Percentiles rank a stretch among this genome's conserved stretches.
Conservation (phyloP, 345 rosid species). For the Lagerstroemia speciosa region DNA sequence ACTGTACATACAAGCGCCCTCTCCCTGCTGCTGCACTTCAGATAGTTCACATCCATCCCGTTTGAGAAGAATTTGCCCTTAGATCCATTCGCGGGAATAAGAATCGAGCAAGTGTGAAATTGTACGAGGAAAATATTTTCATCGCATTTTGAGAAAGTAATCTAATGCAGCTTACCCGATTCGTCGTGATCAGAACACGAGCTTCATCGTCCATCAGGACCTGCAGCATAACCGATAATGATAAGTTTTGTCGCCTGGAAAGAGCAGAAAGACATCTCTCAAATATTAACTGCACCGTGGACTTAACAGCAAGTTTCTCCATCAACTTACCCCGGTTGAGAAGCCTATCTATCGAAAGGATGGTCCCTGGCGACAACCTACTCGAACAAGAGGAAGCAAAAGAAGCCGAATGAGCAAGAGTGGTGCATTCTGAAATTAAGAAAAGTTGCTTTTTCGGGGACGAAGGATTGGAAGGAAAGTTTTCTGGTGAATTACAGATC, state of each 20-base stretch:
- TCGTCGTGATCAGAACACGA: constrained; percentile 6
- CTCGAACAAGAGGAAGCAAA: neutral
- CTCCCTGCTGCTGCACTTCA: neutral
- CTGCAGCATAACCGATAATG: neutral
- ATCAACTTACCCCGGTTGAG: neutral
- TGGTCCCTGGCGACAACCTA: neutral
- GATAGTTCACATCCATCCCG: constrained; percentile 10
- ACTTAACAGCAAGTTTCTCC: neutral
- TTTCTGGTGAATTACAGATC: neutral
- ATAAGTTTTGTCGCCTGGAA: too few relatives aligned
- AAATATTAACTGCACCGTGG: too few relatives aligned
- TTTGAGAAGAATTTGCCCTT: constrained; percentile 9
- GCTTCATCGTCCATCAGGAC: constrained; percentile 3
- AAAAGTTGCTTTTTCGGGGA: neutral
- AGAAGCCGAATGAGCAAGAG: neutral
- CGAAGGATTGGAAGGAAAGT: neutral
- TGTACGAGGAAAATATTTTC: neutral
- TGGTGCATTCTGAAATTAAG: neutral
- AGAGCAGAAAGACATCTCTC: too few relatives aligned
- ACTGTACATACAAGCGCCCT: neutral
- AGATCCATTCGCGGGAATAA: neutral
- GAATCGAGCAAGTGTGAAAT: neutral
- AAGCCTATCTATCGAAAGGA: neutral
- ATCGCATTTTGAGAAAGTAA: too few relatives aligned
- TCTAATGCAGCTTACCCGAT: constrained; percentile 4